Evolutionary conservation across 228 moss, liverwort and hornwort species (phyloP).

Genomic region (Sphagnum fallax): DNA sequence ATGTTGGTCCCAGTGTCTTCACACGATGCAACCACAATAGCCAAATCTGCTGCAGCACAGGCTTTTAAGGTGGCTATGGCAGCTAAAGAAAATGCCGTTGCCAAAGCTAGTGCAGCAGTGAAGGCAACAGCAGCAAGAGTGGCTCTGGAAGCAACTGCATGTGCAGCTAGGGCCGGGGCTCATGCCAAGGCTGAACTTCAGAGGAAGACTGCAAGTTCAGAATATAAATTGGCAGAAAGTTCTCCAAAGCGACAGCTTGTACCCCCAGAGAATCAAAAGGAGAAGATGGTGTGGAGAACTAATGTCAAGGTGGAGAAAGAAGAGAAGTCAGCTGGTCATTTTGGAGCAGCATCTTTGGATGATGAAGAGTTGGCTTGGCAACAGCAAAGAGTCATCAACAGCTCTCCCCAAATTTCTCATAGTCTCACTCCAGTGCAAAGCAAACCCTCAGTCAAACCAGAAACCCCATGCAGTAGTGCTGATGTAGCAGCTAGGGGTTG

Average conservation of each 20-base stretch:
- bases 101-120: slow-evolving; percentile 69
- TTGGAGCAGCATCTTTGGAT: slow-evolving; percentile 47
- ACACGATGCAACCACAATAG: slow-evolving; percentile 57
- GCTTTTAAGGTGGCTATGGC: slow-evolving; percentile 67
- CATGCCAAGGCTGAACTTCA: slow-evolving; percentile 48
- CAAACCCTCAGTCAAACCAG: slow-evolving; percentile 48
- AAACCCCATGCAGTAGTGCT: slow-evolving; percentile 36
- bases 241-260: slow-evolving; percentile 35
- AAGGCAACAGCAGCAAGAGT: slow-evolving; percentile 73
- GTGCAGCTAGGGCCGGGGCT: slow-evolving; percentile 49
- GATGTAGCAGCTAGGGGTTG: slow-evolving; percentile 55
- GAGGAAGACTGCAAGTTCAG: slow-evolving; percentile 36
- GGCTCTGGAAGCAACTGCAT: slow-evolving; percentile 78
- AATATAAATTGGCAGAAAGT: slow-evolving; percentile 25
- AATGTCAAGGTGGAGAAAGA: slow-evolving; percentile 60
- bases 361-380: slow-evolving; percentile 93
- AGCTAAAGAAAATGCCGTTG: slow-evolving; percentile 73
- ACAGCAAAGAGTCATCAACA: slow-evolving; percentile 91
- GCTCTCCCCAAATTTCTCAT: slow-evolving; percentile 84
- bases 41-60: slow-evolving; percentile 50
- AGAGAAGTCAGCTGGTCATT: slow-evolving; percentile 16
- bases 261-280: slow-evolving; percentile 35
- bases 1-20: slow-evolving; percentile 18
- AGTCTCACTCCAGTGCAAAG: slow-evolving; percentile 60
- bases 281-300: slow-evolving; percentile 23